Evolutionary conservation across 2,329 filamentous ascomycete species (phyloP).

Genomic region (Diplodia seriata): DNA sequence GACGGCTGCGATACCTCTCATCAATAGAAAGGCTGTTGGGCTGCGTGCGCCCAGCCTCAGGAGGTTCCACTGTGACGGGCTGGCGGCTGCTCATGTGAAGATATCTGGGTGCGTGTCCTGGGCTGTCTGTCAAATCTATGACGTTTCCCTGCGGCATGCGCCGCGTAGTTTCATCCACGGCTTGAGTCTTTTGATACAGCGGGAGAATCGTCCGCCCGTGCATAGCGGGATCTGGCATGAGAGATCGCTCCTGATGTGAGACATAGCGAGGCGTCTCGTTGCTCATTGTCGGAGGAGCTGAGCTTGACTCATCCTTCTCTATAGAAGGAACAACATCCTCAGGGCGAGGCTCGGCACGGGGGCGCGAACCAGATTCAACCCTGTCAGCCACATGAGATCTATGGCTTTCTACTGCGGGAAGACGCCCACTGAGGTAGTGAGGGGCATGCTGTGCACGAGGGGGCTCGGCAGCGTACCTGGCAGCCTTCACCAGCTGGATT

Average conservation of each 20-base stretch:
- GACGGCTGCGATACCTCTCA: conserved; percentile 16
- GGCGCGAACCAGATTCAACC: conserved; percentile 17
- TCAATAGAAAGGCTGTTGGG: background rate
- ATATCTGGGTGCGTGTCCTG: background rate
- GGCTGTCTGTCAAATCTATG: conserved; percentile 23
- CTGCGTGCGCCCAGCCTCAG: background rate
- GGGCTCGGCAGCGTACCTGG: conserved; percentile 19
- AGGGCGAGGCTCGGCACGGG: background rate
- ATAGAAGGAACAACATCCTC: conserved; percentile 21
- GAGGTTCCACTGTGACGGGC: background rate
- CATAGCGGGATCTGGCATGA: conserved; percentile 12
- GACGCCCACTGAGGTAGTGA: background rate
- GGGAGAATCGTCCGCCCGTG: background rate
- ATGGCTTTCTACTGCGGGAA: background rate
- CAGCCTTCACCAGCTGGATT: background rate
- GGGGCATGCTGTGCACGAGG: background rate
- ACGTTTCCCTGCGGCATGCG: background rate
- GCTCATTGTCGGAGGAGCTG: background rate
- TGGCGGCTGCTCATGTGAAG: background rate
- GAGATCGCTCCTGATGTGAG: conserved; percentile 30
- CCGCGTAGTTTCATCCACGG: background rate
- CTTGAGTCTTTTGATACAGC: background rate
- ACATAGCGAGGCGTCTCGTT: conserved; percentile 9
- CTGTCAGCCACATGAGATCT: conserved; percentile 11
- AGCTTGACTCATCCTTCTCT: conserved; percentile 18